Evolutionary conservation across 352 stramenopile species (phyloP), one percentile per base, ranked within the genome.

Genomic region (Thalassiosira delicatula): DNA sequence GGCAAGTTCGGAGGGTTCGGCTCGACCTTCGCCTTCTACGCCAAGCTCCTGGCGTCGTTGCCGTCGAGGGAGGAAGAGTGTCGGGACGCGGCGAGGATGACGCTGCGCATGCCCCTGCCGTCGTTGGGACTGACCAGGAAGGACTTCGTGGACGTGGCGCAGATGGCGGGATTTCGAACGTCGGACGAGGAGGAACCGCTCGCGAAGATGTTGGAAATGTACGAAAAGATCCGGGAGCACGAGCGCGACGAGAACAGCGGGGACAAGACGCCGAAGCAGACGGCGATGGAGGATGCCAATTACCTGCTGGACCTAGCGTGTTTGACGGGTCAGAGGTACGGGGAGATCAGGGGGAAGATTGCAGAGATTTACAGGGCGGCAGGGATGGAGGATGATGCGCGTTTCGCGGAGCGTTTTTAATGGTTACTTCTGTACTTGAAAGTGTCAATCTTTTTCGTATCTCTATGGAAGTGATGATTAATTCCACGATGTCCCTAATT

Each of bases 21-120:
- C 2, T 92, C 86, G 3, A 91, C 84, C 12, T 94, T 92, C 81
- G 59, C 82, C 23, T 93, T 92, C 61, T 94, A 94, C 74, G 81
- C 88, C 17, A 83, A 79, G 19, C 61, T 94, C 0, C 69, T 94
- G 14, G 56, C 35, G 8, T 83, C 76, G 0, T 87, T 93, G 66
- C 73, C 79, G 1, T 74, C 90, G 44, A 69, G 90, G 0, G 70
- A 70, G 19, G 88, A 93, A 67, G 90, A 94, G 69, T 54, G 81
- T 25, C 53, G 90, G 5, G 90, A 94, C 85, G 88, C 90, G 14
- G 88, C 90, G 19, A 56, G 88, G 37, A 89, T 92, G 82, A 92
- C 86, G 53, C 54, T 94, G 1, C 70, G 88, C 7, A 82, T 94
- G 72, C 90, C 90, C 29, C 57, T 94, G 17, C 75, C 88, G 17